Base-by-base conservation (phyloP, 148 eudicot species). In the Rhododendron ferrugineum region DNA sequence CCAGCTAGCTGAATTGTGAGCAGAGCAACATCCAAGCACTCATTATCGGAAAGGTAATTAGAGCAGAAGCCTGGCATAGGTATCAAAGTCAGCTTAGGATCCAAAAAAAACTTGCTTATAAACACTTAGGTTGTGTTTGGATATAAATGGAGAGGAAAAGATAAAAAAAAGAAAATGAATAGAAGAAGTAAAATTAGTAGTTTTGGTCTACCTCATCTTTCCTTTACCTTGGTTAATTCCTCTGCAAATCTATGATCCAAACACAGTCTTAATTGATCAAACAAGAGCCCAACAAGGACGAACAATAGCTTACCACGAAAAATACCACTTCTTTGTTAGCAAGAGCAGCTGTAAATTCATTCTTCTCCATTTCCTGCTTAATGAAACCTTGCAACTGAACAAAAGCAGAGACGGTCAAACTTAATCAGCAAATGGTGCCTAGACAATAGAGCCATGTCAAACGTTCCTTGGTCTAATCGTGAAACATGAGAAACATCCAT, bases 261-360 rank as follows among this genome's bases (percentile, higher is more conserved):
- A 64, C 4, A 23, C 30, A 64, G 72, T 26, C 32, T 64, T 8
- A 79, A 40, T 82, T 77, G 72, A 79, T 30, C 46, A 37, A 28
- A 42, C 11, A 49, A n/a, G 18, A 42, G 28, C 13, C 36, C 18
- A 84, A 79, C 37, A 20, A 50, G 56, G 1, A 18, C 20, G 60
- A 16, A 18, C 23, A 54, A 54, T 54, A 18, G 82, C 91, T 26
- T 91, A 95, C 98, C 92, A 94, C 86, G 80, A 93, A 85, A 87
- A 95, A 94, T 50, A 94, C 88, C 44, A 94, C 89, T 87, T 94
- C 98, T 75, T 90, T 84, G 79, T 93, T 88, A 76, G 98, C 95
- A 78, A 95, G 89, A 89, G 90, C 84, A 84, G 91, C 92, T 52
- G 93, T 91, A 13, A 86, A 77, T 78, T 92, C 91, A 80, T 92